A percentile compares a stretch with the other conserved stretches of the same genome.
These are phyloP conservation scores for Aspergillus luchuensis DNA, from an alignment of 2,329 filamentous ascomycete genomes.

Conservation along the genomic window DNA sequence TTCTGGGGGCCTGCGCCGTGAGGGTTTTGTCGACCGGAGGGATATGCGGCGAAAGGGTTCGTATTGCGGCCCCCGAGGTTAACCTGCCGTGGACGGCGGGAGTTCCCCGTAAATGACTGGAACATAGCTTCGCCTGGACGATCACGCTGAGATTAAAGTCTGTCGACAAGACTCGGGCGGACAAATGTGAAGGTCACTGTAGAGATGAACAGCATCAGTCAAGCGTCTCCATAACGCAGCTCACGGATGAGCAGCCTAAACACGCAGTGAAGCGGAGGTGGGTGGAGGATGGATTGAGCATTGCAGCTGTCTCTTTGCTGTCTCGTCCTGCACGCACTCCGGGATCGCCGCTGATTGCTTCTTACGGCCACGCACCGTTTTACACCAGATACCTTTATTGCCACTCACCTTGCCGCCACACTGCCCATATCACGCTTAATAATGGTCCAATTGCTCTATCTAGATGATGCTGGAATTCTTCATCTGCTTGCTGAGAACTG, in stretches of 20 bases:
- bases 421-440: not conserved
- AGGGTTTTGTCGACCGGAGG: slow-evolving; percentile 59
- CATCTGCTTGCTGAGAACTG: not conserved
- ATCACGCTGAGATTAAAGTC: slow-evolving; percentile 13
- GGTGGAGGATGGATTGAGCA: not conserved
- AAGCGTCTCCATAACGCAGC: slow-evolving; percentile 27
- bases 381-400: not conserved
- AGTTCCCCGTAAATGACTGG: slow-evolving; percentile 85
- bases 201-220: slow-evolving; percentile 17
- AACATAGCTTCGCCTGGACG: slow-evolving; percentile 64
- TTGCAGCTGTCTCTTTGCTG: not conserved
- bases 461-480: not conserved
- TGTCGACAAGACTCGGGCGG: slow-evolving; percentile 10
- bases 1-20: slow-evolving; percentile 67
- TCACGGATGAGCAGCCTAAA: slow-evolving; percentile 10
- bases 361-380: slow-evolving; percentile 14
- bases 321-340: not conserved
- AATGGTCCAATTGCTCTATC: not conserved
- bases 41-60: slow-evolving; percentile 72
- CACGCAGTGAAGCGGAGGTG: not conserved
- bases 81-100: slow-evolving; percentile 83
- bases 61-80: slow-evolving; percentile 84
- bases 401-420: not conserved
- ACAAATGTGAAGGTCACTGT: slow-evolving; percentile 12
- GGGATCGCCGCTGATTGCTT: not conserved